Evolutionary conservation across 1,139 yeast species (phyloP), one percentile per base, ranked within the genome.

Genomic region (Geotrichum carabidarum): DNA sequence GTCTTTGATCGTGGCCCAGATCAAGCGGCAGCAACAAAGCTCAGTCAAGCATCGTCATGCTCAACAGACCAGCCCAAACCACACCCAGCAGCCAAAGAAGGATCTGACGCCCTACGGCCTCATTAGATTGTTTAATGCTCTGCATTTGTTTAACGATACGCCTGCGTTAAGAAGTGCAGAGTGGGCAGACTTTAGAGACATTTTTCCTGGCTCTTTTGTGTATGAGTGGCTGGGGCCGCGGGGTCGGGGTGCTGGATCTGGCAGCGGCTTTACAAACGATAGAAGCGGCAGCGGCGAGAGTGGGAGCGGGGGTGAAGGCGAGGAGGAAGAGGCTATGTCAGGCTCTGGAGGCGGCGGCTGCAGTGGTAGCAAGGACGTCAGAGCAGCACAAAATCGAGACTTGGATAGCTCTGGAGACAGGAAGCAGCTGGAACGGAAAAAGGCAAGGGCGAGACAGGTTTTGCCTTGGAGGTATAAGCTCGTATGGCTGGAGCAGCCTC

Each of bases 101-200:
- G 17, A 30, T 4, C 11, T 44, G 27, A 44, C 38, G 5, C 47
- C 47, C 8, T 44, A 32, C 27, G 38, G 15, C 4, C 32, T 44
- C 2, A 27, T 44, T 4, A 8, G 9, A 8, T n/a, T 14, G 1
- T 17, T 14, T 2, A 31, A 31, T 8, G n/a, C 18, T 9, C 5
- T 15, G 2, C 34, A 44, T 27, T 17, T 44, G 47, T 44, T 44
- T 44, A 37, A 31, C 14, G 32, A 32, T 31, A 8, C 14, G 6
- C 35, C 37, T 14, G 22, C 14, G 1, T 8, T 44, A 22, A 31
- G 15, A 31, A 44, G 7, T 5, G 47, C 38, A 22, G n/a, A 32
- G 38, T 44, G 47, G 47, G 32, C 8, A 6, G 14, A 44, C 38
- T 44, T 44, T 32, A 37, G 47, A 8, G 47, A 44, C 18, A 44